phyloP scores from a whole-genome alignment of 2,329 filamentous ascomycete genomes.

The Trichoderma pleuroti region DNA sequence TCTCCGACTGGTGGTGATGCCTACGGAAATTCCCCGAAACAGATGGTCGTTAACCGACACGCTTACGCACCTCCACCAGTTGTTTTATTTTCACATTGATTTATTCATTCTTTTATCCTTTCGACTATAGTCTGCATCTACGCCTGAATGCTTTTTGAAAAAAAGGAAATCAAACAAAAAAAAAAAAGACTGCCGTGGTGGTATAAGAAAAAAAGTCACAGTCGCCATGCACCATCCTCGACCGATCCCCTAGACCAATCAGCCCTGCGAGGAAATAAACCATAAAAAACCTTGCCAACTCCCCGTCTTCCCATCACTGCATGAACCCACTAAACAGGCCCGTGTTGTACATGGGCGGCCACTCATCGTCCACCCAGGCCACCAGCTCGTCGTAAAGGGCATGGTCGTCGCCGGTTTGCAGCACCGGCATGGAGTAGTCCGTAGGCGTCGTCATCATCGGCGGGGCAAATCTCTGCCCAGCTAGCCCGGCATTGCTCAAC shows the following conservation, averaged over 20 bases:
- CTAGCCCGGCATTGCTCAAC: slow-evolving; percentile 20
- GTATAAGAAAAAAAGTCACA: background rate
- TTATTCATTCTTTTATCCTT: background rate
- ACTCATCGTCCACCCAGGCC: slow-evolving; percentile 38
- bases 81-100: background rate
- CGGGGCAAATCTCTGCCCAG: slow-evolving; percentile 23
- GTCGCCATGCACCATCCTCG: background rate
- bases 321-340: slow-evolving; percentile 22
- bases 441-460: slow-evolving; percentile 28
- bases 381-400: slow-evolving; percentile 36
- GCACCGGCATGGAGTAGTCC: slow-evolving; percentile 25
- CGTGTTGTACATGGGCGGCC: slow-evolving; percentile 32
- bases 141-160: background rate
- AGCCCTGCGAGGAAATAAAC: background rate
- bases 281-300: background rate
- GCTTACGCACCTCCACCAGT: background rate
- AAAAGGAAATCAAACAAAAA: background rate
- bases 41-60: background rate
- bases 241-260: background rate
- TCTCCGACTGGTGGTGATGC: background rate
- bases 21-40: background rate
- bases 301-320: background rate
- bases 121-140: background rate
- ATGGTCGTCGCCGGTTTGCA: slow-evolving; percentile 31
- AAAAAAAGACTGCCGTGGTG: background rate